These are phyloP conservation scores for Polygonum aviculare DNA, from an alignment of 148 eudicot genomes.

Conservation along the genomic window DNA sequence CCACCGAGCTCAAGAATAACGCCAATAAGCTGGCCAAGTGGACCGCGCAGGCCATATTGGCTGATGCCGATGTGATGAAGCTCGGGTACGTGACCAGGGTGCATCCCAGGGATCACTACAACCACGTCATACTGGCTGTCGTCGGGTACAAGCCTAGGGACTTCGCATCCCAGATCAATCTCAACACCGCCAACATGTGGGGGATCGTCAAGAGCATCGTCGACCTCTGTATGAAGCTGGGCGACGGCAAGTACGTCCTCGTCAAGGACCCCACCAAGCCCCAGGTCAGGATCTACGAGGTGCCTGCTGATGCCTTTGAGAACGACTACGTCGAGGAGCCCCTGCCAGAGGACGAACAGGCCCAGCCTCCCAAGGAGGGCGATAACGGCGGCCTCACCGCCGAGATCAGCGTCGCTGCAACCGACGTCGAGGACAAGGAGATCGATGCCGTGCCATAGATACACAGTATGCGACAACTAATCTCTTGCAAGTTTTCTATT, in stretches of 20 bases:
- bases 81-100: conserved; percentile 91
- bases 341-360: conserved; percentile 85
- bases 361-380: conserved; percentile 78
- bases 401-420: conserved; percentile 42
- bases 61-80: conserved; percentile 92
- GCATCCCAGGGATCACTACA: conserved; percentile 91
- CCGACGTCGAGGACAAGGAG: conserved; percentile 61
- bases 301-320: conserved; percentile 91
- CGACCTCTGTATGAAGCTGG: conserved; percentile 92
- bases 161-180: conserved; percentile 80
- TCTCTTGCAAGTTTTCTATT: no score
- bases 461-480: conserved; percentile 25
- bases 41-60: conserved; percentile 87
- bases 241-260: conserved; percentile 88
- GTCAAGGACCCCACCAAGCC: conserved; percentile 93
- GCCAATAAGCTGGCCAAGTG: conserved; percentile 88
- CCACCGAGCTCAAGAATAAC: conserved; percentile 94
- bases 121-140: conserved; percentile 81
- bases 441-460: conserved; percentile 44
- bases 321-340: conserved; percentile 97
- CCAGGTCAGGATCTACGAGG: conserved; percentile 93
- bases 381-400: conserved; percentile 28
- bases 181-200: conserved; percentile 89
- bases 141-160: conserved; percentile 93
- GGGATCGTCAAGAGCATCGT: conserved; percentile 93